These are phyloP conservation scores for Niebla homalea DNA, from an alignment of 495 filamentous ascomycete genomes.

Conservation along the genomic window DNA sequence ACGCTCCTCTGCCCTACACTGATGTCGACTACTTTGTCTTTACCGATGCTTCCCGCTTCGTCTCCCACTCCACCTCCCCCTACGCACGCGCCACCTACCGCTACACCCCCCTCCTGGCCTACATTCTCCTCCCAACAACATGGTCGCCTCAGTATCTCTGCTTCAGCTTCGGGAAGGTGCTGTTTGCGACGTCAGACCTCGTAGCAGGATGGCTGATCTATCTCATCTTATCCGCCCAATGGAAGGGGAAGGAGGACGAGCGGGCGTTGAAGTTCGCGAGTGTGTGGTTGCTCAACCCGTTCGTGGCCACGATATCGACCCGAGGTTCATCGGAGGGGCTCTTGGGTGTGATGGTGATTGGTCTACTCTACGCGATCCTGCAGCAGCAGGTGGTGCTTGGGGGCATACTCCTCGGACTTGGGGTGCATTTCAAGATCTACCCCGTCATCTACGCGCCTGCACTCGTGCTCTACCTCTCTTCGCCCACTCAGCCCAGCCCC, in stretches of 20 bases:
- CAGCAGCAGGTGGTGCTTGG: constrained; percentile 45
- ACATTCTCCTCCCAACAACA: constrained; percentile 73
- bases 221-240: constrained; percentile 35
- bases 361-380: constrained; percentile 67
- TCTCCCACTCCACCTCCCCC: constrained; percentile 50
- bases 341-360: constrained; percentile 68
- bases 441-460: constrained; percentile 86
- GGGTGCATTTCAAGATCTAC: constrained; percentile 97
- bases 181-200: constrained; percentile 76
- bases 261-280: constrained; percentile 59
- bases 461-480: constrained; percentile 58
- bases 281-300: constrained; percentile 91
- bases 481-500: no score
- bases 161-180: constrained; percentile 77
- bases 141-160: constrained; percentile 34
- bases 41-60: constrained; percentile 84
- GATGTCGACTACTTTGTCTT: constrained; percentile 99
- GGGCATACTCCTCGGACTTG: constrained; percentile 63
- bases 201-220: constrained; percentile 77
- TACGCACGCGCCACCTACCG: constrained; percentile 89
- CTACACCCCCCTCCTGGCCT: constrained; percentile 87
- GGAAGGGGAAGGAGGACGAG: constrained; percentile 23
- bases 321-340: constrained; percentile 87
- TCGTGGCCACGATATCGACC: constrained; percentile 94
- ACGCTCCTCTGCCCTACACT: constrained; percentile 88